Percentiles rank a stretch among this genome's conserved stretches.
phyloP scores from a whole-genome alignment of 495 filamentous ascomycete species.

The Penicillium alfredii region DNA sequence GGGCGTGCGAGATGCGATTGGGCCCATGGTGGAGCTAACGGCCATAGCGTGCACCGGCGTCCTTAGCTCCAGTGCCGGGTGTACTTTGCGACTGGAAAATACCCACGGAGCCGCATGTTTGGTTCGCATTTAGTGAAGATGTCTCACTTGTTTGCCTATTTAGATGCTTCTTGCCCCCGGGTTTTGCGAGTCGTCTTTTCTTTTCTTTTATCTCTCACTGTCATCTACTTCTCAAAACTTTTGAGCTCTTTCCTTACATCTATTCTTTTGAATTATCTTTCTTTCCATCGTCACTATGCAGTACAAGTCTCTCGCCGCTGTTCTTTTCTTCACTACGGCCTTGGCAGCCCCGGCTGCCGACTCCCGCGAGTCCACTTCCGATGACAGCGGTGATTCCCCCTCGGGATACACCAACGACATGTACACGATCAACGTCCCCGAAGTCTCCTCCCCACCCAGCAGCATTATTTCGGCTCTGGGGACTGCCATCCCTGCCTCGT shows the following conservation, averaged over 20 bases:
- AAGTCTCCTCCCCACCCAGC: conserved; percentile 6
- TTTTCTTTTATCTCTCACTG: background rate
- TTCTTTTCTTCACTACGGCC: conserved; percentile 15
- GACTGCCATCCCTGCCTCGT: conserved; percentile 19
- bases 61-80: no score
- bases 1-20: no score
- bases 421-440: no score
- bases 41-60: no score
- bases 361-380: background rate
- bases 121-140: no score
- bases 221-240: background rate
- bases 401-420: no score
- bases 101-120: no score
- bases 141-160: no score
- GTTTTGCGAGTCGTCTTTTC: no score
- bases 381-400: conserved; percentile 1
- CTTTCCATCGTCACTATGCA: conserved; percentile 15
- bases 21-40: no score
- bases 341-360: conserved; percentile 16
- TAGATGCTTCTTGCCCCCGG: no score
- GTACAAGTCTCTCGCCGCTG: conserved; percentile 15
- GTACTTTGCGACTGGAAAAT: no score
- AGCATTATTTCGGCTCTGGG: conserved; percentile 16
- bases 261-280: background rate
- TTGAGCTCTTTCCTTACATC: background rate